Conservation (phyloP, 768 basidiomycete genomes). For the Xerocomus brunneocitrinus region DNA sequence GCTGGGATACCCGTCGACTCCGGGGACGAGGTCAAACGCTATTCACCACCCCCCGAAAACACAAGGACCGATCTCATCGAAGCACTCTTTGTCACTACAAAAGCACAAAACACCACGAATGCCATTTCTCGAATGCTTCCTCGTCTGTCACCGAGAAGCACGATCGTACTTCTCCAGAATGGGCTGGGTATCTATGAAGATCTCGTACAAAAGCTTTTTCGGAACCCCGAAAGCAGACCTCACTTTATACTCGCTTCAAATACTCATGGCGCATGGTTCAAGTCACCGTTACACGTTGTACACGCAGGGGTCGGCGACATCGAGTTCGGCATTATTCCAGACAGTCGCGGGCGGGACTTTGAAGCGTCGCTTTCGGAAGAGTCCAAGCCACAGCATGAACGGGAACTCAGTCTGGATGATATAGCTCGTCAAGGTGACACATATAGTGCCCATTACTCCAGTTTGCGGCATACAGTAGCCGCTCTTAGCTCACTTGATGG, state of each 20-base stretch:
- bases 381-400: constrained; percentile 31
- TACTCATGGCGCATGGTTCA: constrained; percentile 71
- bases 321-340: constrained; percentile 76
- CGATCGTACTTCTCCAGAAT: constrained; percentile 90
- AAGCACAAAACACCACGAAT: constrained; percentile 60
- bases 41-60: constrained; percentile 12
- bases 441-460: constrained; percentile 44
- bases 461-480: constrained; percentile 64
- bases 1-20: constrained; percentile 16
- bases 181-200: constrained; percentile 91
- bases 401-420: constrained; percentile 47
- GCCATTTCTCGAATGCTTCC: constrained; percentile 57
- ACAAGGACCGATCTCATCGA: constrained; percentile 45
- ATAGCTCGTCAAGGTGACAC: constrained; percentile 40
- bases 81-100: constrained; percentile 79
- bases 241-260: constrained; percentile 83
- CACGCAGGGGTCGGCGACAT: constrained; percentile 70
- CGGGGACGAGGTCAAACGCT: constrained; percentile 9
- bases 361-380: constrained; percentile 48
- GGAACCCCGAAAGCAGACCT: constrained; percentile 67
- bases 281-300: constrained; percentile 49
- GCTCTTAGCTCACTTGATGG: constrained; percentile 52
- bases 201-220: constrained; percentile 63
- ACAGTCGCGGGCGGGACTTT: constrained; percentile 56
- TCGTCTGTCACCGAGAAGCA: constrained; percentile 61